phyloP scores from a whole-genome alignment of 1,139 yeast species.

The Debaryomyces sp. region DNA sequence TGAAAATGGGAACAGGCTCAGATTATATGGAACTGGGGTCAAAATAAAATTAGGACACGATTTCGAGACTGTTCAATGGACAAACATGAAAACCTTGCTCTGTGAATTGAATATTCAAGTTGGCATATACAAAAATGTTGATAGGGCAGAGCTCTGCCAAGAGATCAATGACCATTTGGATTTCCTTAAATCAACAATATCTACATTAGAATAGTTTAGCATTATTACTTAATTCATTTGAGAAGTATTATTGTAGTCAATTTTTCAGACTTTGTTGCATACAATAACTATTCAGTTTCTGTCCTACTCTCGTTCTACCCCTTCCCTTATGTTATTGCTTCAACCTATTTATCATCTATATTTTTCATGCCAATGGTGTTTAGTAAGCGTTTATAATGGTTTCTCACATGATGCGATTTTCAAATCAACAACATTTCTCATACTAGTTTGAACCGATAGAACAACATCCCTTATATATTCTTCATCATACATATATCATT shows the following conservation, averaged over 20 bases:
- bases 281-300: neutral
- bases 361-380: neutral
- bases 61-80: slow-evolving; percentile 64
- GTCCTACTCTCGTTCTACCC: neutral
- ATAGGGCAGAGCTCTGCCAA: slow-evolving; percentile 44
- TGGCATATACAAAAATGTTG: slow-evolving; percentile 48
- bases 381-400: neutral
- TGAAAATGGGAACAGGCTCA: slow-evolving; percentile 46
- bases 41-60: slow-evolving; percentile 55
- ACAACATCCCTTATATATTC: neutral
- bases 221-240: neutral
- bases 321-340: neutral
- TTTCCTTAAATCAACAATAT: slow-evolving; percentile 37
- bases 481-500: neutral
- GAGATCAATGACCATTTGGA: slow-evolving; percentile 51
- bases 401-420: slow-evolving; percentile 4
- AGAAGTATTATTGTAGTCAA: neutral
- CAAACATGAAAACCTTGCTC: slow-evolving; percentile 55
- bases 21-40: slow-evolving; percentile 60
- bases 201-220: slow-evolving; percentile 15
- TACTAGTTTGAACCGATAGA: neutral
- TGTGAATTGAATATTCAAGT: slow-evolving; percentile 56
- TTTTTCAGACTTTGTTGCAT: neutral
- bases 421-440: neutral
- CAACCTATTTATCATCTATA: neutral